Percentiles rank a stretch among this genome's conserved stretches.
phyloP scores from a whole-genome alignment of 1,139 yeast genomes.

The Casaregolazyma lundiana region DNA sequence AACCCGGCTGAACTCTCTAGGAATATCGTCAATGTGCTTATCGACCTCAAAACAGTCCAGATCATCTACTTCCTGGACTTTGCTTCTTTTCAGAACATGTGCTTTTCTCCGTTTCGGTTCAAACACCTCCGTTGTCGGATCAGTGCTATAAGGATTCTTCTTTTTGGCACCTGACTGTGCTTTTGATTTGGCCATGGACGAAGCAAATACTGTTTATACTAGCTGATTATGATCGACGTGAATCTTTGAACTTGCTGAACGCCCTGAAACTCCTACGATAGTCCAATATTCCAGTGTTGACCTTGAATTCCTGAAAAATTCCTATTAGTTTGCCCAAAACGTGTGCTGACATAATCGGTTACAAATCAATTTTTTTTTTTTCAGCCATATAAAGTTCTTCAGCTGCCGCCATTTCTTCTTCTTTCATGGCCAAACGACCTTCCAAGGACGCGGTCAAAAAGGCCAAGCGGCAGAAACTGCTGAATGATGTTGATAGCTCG shows the following conservation, averaged over 20 bases:
- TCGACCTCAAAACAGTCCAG: conserved; percentile 13
- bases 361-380: conserved; percentile 9
- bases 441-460: conserved; percentile 25
- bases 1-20: conserved; percentile 15
- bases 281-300: neutral
- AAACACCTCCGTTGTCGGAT: neutral
- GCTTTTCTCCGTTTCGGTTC: neutral
- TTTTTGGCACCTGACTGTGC: neutral
- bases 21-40: conserved; percentile 30
- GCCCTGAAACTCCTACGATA: no score
- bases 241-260: no score
- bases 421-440: conserved; percentile 28
- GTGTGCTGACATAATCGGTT: neutral
- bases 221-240: no score
- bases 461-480: conserved; percentile 24
- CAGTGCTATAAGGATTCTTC: neutral
- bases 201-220: no score
- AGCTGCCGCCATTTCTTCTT: conserved; percentile 1
- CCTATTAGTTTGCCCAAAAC: neutral
- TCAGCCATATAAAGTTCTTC: conserved; percentile 1
- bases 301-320: neutral
- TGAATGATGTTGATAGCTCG: conserved; percentile 20
- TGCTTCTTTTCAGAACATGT: conserved; percentile 1
- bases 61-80: conserved; percentile 7
- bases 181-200: neutral